These are phyloP conservation scores for Mycena latifolia DNA, from an alignment of 768 basidiomycete species.

Conservation along the genomic window DNA sequence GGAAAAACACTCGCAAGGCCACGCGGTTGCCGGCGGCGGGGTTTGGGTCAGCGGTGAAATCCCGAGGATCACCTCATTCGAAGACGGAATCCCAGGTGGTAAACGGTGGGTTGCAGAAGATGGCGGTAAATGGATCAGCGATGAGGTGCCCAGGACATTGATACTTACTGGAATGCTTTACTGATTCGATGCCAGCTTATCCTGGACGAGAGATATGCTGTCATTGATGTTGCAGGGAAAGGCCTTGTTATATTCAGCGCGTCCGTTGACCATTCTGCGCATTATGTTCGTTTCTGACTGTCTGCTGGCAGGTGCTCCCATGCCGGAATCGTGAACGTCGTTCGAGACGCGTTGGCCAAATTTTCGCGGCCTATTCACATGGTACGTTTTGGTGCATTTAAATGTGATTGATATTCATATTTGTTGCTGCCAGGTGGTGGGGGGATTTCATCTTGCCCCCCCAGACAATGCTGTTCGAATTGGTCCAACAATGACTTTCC, in stretches of 20 bases:
- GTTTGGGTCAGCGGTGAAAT: constrained; percentile 89
- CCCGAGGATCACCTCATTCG: constrained; percentile 75
- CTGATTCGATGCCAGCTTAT: constrained; percentile 63
- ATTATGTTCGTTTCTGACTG: not conserved
- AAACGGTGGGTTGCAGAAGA: constrained; percentile 67
- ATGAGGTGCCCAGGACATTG: constrained; percentile 62
- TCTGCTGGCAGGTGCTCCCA: constrained; percentile 67
- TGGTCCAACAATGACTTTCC: constrained; percentile 76
- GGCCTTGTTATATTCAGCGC: constrained; percentile 88
- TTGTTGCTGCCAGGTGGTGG: constrained; percentile 66
- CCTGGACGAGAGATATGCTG: constrained; percentile 87
- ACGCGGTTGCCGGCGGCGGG: constrained; percentile 71
- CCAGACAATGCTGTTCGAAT: constrained; percentile 75
- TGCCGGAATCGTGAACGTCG: constrained; percentile 89
- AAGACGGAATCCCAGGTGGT: constrained; percentile 76
- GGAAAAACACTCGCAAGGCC: constrained; percentile 69
- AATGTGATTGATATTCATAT: too few species aligned
- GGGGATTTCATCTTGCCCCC: constrained; percentile 87
- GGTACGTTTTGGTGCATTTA: constrained; percentile 51
- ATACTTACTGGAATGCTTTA: not conserved
- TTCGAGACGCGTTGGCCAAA: constrained; percentile 72
- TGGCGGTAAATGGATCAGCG: constrained; percentile 62
- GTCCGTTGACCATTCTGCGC: constrained; percentile 54
- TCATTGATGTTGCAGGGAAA: constrained; percentile 83
- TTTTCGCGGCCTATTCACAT: constrained; percentile 82